Conservation (phyloP, 2,329 filamentous ascomycete genomes). For the Claviceps africana region DNA sequence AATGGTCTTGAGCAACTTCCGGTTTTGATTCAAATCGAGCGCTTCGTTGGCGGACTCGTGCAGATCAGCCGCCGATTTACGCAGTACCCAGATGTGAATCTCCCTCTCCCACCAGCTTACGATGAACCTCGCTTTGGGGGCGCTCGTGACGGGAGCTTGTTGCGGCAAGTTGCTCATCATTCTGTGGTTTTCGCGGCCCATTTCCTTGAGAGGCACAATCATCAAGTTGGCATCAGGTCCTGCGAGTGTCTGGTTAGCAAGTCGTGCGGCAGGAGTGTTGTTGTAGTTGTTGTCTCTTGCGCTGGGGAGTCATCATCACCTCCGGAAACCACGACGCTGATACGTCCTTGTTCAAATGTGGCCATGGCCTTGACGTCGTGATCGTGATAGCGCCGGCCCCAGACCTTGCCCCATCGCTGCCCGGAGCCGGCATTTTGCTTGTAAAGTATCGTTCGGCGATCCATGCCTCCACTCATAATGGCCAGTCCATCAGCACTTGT, state of each 20-base stretch:
- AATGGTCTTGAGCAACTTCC: conserved; percentile 56
- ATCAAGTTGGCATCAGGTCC: conserved; percentile 77
- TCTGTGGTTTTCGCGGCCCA: conserved; percentile 72
- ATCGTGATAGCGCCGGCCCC: conserved; percentile 72
- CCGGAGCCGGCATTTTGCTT: conserved; percentile 47
- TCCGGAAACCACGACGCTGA: conserved; percentile 84
- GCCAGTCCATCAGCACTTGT: conserved; percentile 65
- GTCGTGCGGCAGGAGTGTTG: not conserved
- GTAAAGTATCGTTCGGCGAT: conserved; percentile 75
- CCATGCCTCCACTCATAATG: conserved; percentile 84
- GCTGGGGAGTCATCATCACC: conserved; percentile 40
- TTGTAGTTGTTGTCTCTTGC: not conserved
- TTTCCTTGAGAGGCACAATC: conserved; percentile 57
- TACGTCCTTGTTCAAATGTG: conserved; percentile 66
- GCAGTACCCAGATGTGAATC: conserved; percentile 64
- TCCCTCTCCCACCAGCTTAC: conserved; percentile 89
- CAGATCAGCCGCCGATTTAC: conserved; percentile 31
- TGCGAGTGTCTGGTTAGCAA: conserved; percentile 20
- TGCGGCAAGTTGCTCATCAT: conserved; percentile 76
- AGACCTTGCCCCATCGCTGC: conserved; percentile 70
- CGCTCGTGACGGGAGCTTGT: conserved; percentile 56
- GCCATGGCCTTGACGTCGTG: conserved; percentile 95
- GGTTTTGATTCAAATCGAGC: conserved; percentile 35
- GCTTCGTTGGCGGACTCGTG: conserved; percentile 25
- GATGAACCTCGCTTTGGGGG: conserved; percentile 58